These are phyloP conservation scores for Mycena venus DNA, from an alignment of 768 basidiomycete species.

Conservation along the genomic window DNA sequence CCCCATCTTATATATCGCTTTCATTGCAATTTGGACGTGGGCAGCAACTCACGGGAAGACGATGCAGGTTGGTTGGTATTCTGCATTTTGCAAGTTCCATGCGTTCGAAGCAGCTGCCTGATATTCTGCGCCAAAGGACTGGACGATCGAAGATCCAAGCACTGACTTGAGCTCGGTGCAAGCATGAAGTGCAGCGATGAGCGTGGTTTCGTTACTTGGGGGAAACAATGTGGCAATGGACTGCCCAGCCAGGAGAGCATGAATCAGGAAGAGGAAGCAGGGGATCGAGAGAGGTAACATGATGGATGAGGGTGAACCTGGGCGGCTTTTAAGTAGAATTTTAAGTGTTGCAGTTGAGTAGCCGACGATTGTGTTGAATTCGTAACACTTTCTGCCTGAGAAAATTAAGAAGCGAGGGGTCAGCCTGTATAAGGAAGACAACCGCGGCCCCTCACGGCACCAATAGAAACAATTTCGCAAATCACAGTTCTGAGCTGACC, in stretches of 20 bases:
- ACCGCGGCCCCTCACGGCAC: too few relatives aligned
- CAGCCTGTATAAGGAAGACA: too few relatives aligned
- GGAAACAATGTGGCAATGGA: slow-evolving; percentile 8
- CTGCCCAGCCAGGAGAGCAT: not conserved
- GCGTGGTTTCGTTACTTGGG: not conserved
- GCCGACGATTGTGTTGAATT: too few relatives aligned
- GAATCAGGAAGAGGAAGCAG: not conserved
- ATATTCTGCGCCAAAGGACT: slow-evolving; percentile 19
- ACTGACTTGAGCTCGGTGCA: slow-evolving; percentile 16
- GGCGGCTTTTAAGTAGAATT: not conserved
- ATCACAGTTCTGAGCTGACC: too few relatives aligned
- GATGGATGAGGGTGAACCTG: not conserved
- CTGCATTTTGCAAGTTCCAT: slow-evolving; percentile 35
- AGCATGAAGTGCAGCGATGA: slow-evolving; percentile 8
- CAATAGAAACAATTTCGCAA: too few relatives aligned
- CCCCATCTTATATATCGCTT: slow-evolving; percentile 29
- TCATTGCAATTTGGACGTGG: slow-evolving; percentile 39
- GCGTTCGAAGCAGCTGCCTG: slow-evolving; percentile 20
- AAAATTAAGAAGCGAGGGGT: too few relatives aligned
- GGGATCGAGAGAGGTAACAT: not conserved
- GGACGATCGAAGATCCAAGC: slow-evolving; percentile 23
- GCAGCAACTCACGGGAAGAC: slow-evolving; percentile 31
- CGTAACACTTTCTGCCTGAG: too few relatives aligned
- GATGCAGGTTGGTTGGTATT: slow-evolving; percentile 36
- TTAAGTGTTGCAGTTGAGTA: too few relatives aligned